A percentile compares a stretch with the other conserved stretches of the same genome.
phyloP scores from a whole-genome alignment of 2,329 filamentous ascomycete species.

The Pseudocercospora fuligena region DNA sequence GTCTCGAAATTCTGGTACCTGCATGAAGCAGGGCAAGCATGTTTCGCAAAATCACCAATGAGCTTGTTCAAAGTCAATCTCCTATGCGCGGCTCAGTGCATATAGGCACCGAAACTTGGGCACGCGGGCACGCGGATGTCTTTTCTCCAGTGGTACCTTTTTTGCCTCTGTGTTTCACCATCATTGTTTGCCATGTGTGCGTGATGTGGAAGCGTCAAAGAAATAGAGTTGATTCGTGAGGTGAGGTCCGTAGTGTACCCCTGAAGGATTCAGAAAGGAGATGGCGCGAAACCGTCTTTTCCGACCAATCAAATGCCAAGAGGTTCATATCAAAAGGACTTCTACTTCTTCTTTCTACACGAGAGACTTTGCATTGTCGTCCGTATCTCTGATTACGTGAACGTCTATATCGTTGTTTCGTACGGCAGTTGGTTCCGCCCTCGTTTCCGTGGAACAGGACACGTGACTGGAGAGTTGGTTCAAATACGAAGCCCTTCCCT shows the following conservation, averaged over 20 bases:
- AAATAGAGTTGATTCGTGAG: background rate
- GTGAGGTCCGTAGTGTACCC: background rate
- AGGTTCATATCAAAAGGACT: background rate
- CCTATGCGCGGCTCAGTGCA: background rate
- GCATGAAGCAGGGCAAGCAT: slow-evolving; percentile 7
- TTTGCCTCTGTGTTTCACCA: background rate
- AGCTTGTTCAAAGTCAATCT: background rate
- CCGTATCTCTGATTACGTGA: too few species aligned
- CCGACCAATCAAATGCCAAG: background rate
- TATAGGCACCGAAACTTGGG: background rate
- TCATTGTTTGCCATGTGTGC: slow-evolving; percentile 1
- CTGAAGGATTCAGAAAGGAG: background rate
- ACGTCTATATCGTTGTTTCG: too few species aligned
- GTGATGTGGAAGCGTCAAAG: background rate
- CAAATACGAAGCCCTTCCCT: too few species aligned
- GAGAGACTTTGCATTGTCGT: too few species aligned
- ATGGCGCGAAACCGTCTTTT: slow-evolving; percentile 1
- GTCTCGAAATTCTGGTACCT: slow-evolving; percentile 1
- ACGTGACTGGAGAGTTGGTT: too few species aligned
- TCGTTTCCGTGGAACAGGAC: too few species aligned
- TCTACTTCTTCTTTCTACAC: too few species aligned
- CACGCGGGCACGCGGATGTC: background rate
- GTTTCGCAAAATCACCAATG: background rate
- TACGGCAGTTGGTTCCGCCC: too few species aligned
- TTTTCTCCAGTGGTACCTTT: background rate